Conservation (phyloP, 768 basidiomycete species). For the Boletus rubroflammeus region DNA sequence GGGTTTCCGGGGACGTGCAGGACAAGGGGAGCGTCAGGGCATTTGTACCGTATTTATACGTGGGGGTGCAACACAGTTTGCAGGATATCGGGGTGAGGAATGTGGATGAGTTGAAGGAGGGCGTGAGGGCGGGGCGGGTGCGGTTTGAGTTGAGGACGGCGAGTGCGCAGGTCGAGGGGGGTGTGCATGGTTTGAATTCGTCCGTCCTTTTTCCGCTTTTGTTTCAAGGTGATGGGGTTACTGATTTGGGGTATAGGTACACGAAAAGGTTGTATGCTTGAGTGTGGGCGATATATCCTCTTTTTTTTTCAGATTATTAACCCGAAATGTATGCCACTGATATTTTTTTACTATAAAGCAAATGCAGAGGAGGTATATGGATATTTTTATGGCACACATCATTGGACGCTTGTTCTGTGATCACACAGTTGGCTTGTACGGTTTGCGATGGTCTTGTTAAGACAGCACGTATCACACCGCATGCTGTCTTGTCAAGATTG, state of each 20-base stretch:
- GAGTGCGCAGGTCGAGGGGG: constrained; percentile 93
- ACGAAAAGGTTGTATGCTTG: constrained; percentile 55
- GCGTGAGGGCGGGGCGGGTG: constrained; percentile 62
- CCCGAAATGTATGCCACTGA: neutral
- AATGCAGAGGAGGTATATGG: neutral
- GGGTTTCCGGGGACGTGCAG: constrained; percentile 94
- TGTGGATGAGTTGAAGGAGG: constrained; percentile 61
- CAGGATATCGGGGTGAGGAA: constrained; percentile 87
- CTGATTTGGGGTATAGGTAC: constrained; percentile 37
- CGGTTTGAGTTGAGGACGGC: constrained; percentile 92
- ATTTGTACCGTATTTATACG: constrained; percentile 83
- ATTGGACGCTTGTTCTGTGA: neutral
- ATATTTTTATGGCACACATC: too few relatives aligned
- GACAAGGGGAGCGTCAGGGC: constrained; percentile 95
- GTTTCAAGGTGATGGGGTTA: neutral
- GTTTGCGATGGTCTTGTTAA: neutral
- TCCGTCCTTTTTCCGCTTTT: constrained; percentile 44
- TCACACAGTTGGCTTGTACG: neutral
- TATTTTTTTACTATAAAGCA: neutral
- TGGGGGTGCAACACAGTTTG: constrained; percentile 87
- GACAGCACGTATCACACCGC: neutral
- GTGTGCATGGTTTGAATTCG: constrained; percentile 94
- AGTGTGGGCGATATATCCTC: neutral
- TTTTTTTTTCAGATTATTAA: neutral
- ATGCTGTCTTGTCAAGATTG: neutral